A percentile compares a stretch with the other conserved stretches of the same genome.
Evolutionary conservation across 345 rosid genomes (phyloP).

Genomic region (Populus deltoides): DNA sequence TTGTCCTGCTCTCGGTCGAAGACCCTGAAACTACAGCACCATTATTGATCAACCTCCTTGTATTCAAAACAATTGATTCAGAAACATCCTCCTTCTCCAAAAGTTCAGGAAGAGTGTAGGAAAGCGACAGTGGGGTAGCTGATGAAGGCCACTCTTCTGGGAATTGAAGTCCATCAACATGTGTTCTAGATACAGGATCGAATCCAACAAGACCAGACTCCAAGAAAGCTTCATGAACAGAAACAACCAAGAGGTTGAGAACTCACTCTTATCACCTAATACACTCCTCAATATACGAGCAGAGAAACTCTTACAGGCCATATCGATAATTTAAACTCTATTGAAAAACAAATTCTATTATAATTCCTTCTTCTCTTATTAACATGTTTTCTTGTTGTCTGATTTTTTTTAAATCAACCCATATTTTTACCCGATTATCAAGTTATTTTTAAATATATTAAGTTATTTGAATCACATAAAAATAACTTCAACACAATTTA

Average conservation of each 20-base stretch:
- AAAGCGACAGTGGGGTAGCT: conserved; percentile 36
- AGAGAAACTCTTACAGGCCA: background rate
- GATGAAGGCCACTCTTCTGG: conserved; percentile 38
- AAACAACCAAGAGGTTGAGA: conserved; percentile 43
- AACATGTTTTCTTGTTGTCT: too few relatives aligned
- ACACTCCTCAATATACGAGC: conserved; percentile 57
- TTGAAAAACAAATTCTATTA: too few relatives aligned
- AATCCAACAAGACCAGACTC: conserved; percentile 62
- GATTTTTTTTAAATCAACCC: too few relatives aligned
- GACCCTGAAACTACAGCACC: conserved; percentile 55
- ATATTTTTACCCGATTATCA: too few relatives aligned
- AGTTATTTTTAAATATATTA: too few relatives aligned
- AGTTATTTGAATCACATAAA: too few relatives aligned
- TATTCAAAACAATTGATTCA: conserved; percentile 42
- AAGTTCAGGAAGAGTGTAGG: conserved; percentile 56
- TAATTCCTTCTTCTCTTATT: too few relatives aligned
- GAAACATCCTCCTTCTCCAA: conserved; percentile 13
- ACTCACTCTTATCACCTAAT: conserved; percentile 33
- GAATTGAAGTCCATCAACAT: conserved; percentile 38
- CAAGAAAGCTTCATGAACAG: conserved; percentile 64
- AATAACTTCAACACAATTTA: too few relatives aligned
- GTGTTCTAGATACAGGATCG: conserved; percentile 34
- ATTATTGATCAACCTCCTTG: conserved; percentile 39
- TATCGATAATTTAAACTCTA: background rate
- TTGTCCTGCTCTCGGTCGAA: conserved; percentile 27